Percentiles rank a stretch among this genome's conserved stretches.
These are phyloP conservation scores for Sergeia podlipaevii DNA, from an alignment of 208 protist species.

Conservation along the genomic window DNA sequence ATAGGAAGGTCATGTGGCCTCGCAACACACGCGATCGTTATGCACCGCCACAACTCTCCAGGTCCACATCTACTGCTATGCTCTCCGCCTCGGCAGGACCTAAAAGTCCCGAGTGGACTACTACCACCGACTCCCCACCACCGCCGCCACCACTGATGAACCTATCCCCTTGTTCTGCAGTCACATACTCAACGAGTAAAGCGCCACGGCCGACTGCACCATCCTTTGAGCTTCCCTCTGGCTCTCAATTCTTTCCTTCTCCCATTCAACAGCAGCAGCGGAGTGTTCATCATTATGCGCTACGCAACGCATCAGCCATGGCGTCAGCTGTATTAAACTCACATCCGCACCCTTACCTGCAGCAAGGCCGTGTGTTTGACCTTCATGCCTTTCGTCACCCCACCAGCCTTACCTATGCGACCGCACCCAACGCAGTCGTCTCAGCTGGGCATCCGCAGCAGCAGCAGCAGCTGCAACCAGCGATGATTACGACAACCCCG, in stretches of 20 bases:
- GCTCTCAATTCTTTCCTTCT: not conserved
- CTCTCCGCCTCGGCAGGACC: not conserved
- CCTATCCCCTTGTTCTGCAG: slow-evolving; percentile 1
- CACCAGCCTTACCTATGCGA: too few species aligned
- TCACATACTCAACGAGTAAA: slow-evolving; percentile 6
- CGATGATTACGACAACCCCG: too few species aligned
- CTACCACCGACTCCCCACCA: not conserved
- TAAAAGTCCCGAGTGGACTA: not conserved
- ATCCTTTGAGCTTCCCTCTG: too few species aligned
- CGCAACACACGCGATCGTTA: not conserved
- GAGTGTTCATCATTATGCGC: not conserved
- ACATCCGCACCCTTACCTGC: not conserved
- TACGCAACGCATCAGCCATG: not conserved
- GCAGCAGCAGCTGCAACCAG: too few species aligned
- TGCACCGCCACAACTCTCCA: not conserved
- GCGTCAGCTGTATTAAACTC: not conserved
- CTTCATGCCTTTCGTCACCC: too few species aligned
- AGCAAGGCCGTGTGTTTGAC: too few species aligned
- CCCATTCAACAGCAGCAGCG: not conserved
- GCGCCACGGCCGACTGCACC: not conserved
- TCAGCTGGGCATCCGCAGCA: too few species aligned
- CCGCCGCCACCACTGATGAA: not conserved
- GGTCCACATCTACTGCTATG: not conserved
- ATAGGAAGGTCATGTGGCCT: not conserved
- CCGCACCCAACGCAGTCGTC: too few species aligned